A percentile compares a stretch with the other conserved stretches of the same genome.
Conservation (phyloP, 2,329 filamentous ascomycete species). For the Neophaeococcomyces aloes region DNA sequence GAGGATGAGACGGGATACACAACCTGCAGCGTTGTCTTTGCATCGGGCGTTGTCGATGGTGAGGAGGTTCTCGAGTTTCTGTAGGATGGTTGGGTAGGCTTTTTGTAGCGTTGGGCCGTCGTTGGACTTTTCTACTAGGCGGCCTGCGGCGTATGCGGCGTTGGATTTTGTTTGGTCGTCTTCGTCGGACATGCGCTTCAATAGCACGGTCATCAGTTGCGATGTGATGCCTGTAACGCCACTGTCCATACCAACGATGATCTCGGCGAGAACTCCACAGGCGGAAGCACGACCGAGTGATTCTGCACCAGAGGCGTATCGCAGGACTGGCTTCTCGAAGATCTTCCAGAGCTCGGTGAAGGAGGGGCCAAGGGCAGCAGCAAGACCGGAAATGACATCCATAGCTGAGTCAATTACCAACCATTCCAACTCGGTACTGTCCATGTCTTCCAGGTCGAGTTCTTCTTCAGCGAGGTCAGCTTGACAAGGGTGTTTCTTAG, state of each 20-base stretch:
- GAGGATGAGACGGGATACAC: slow-evolving; percentile 82
- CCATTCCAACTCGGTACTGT: slow-evolving; percentile 95
- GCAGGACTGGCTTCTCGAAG: slow-evolving; percentile 84
- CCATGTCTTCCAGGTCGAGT: slow-evolving; percentile 59
- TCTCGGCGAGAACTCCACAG: slow-evolving; percentile 85
- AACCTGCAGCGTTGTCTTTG: slow-evolving; percentile 87
- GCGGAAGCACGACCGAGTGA: slow-evolving; percentile 78
- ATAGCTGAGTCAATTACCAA: slow-evolving; percentile 88
- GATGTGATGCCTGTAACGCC: slow-evolving; percentile 73
- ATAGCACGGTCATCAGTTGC: slow-evolving; percentile 64
- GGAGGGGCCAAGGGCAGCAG: slow-evolving; percentile 65
- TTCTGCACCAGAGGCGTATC: slow-evolving; percentile 77
- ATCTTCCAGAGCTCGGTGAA: slow-evolving; percentile 91
- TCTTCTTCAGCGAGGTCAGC: slow-evolving; percentile 78
- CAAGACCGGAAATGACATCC: slow-evolving; percentile 77
- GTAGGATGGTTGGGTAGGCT: slow-evolving; percentile 65
- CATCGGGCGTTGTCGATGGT: slow-evolving; percentile 67
- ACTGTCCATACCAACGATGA: slow-evolving; percentile 70
- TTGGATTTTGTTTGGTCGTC: slow-evolving; percentile 91
- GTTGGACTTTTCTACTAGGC: slow-evolving; percentile 71
- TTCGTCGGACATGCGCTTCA: slow-evolving; percentile 80
- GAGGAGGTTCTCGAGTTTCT: slow-evolving; percentile 77
- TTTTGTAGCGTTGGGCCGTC: slow-evolving; percentile 63
- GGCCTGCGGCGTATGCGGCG: slow-evolving; percentile 79
- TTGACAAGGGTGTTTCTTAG: slow-evolving; percentile 85